Conservation (phyloP, 75 land plant species). For the Pseudotsuga menziesii region DNA sequence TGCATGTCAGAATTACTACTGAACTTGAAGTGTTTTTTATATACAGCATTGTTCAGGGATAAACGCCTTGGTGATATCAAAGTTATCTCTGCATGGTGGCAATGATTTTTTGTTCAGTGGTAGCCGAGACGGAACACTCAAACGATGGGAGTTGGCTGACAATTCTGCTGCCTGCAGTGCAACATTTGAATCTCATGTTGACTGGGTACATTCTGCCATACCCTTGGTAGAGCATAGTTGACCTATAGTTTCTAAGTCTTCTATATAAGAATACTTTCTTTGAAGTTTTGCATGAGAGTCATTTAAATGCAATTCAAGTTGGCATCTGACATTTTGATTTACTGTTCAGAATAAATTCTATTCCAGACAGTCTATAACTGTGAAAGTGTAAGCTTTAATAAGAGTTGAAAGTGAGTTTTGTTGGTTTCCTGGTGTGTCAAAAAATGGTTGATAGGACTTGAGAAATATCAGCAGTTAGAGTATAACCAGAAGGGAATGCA, state of each 20-base stretch:
- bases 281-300: neutral
- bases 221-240: neutral
- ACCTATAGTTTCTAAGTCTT: neutral
- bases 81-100: conserved; percentile 23
- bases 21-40: neutral
- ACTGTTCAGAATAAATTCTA: neutral
- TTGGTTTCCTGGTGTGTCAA: no score
- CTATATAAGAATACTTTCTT: neutral
- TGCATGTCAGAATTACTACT: neutral
- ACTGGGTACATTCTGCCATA: conserved; percentile 59
- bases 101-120: conserved; percentile 74
- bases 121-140: conserved; percentile 97
- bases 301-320: neutral
- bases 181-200: conserved; percentile 96
- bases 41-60: conserved; percentile 94
- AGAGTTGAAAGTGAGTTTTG: no score
- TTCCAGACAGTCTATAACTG: neutral
- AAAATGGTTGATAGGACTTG: no score
- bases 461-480: no score
- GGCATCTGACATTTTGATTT: neutral
- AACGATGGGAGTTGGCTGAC: conserved; percentile 77
- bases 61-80: conserved; percentile 61
- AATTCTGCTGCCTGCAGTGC: conserved; percentile 66
- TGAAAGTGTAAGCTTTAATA: no score
- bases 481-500: no score